Conservation (phyloP, 306 rosid genomes). For the Castanea mollissima region DNA sequence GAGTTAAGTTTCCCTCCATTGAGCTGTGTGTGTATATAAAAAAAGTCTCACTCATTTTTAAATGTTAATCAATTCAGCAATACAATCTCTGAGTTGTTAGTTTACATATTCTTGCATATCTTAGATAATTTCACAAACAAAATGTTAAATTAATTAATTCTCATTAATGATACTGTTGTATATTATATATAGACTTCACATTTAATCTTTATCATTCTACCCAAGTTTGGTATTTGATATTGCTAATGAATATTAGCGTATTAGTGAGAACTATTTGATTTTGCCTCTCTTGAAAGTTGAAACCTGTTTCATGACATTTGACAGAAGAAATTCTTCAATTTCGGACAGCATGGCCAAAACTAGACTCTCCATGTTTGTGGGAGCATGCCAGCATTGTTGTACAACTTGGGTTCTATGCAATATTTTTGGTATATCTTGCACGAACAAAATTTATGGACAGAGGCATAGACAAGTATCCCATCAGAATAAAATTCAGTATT, state of each 20-base stretch:
- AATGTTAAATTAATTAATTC: no score
- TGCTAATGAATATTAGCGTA: background rate
- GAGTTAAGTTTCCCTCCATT: no score
- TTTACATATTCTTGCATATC: no score
- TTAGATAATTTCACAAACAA: no score
- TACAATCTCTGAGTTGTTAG: no score
- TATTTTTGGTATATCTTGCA: conserved; percentile 33
- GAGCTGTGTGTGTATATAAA: no score
- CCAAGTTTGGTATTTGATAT: no score
- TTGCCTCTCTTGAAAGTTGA: background rate
- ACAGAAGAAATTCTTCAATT: conserved; percentile 36
- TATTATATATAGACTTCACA: no score
- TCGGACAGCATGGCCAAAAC: conserved; percentile 44
- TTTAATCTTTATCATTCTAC: no score
- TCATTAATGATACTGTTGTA: no score
- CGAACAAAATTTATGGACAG: conserved; percentile 28
- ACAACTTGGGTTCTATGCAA: conserved; percentile 47
- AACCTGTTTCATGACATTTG: background rate
- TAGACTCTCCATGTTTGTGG: conserved; percentile 60
- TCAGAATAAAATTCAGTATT: conserved; percentile 29
- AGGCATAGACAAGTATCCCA: conserved; percentile 26
- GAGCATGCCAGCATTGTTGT: conserved; percentile 56
- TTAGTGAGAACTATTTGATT: background rate
- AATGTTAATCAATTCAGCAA: no score
- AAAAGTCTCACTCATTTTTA: no score